These are phyloP conservation scores for Pleurotus tuber-regium DNA, from an alignment of 768 basidiomycete species.

Conservation along the genomic window DNA sequence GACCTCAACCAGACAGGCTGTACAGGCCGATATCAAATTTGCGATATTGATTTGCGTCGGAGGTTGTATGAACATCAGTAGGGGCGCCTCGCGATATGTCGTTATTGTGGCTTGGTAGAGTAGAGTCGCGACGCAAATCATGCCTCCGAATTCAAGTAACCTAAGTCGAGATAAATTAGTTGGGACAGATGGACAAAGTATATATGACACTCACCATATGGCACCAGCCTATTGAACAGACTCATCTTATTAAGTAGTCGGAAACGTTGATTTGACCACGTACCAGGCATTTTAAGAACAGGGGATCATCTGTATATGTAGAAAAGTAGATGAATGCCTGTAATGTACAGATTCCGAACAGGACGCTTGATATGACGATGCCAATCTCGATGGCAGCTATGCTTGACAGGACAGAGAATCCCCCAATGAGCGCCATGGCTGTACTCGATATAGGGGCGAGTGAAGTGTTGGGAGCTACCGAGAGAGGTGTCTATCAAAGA, in stretches of 20 bases:
- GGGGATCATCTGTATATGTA: slow-evolving; percentile 21
- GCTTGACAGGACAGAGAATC: background rate
- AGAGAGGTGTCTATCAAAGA: background rate
- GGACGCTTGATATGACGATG: background rate
- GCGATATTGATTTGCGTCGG: background rate
- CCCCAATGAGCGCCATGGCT: too few relatives aligned
- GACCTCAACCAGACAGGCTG: slow-evolving; percentile 8
- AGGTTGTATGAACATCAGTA: slow-evolving; percentile 3
- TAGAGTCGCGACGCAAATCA: slow-evolving; percentile 23
- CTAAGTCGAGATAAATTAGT: slow-evolving; percentile 10
- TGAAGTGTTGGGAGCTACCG: too few relatives aligned
- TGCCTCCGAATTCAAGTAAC: slow-evolving; percentile 27
- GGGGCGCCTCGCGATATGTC: slow-evolving; percentile 19
- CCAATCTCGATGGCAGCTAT: slow-evolving; percentile 8
- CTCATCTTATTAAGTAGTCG: background rate
- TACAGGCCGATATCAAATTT: background rate
- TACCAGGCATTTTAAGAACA: slow-evolving; percentile 21
- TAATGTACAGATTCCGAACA: slow-evolving; percentile 1
- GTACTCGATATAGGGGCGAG: too few relatives aligned
- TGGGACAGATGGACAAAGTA: background rate
- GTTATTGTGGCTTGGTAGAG: slow-evolving; percentile 30
- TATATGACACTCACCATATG: slow-evolving; percentile 12
- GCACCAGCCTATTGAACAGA: slow-evolving; percentile 3
- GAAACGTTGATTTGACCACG: background rate
- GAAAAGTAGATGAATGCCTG: slow-evolving; percentile 5